Evolutionary conservation across 2,329 filamentous ascomycete genomes (phyloP).

Genomic region (Penicillium sp.): DNA sequence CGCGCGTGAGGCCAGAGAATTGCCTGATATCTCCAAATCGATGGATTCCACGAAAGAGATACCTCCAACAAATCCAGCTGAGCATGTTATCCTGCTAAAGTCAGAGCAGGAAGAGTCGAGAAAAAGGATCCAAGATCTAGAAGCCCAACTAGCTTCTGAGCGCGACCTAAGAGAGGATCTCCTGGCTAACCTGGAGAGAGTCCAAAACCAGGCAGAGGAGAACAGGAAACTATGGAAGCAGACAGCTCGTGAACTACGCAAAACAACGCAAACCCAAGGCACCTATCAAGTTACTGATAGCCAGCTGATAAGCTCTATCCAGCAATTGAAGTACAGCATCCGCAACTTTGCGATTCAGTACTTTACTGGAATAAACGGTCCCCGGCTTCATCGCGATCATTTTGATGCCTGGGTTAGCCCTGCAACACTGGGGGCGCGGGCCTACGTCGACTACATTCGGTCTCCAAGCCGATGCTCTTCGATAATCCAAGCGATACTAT

Average conservation of each 20-base stretch:
- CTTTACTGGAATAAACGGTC: neutral
- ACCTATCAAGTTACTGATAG: constrained; percentile 4
- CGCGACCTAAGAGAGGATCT: neutral
- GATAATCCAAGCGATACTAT: constrained; percentile 8
- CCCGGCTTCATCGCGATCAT: neutral
- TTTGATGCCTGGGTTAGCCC: neutral
- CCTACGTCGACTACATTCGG: neutral
- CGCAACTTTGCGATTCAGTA: constrained; percentile 3
- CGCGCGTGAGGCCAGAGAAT: neutral
- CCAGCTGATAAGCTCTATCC: neutral
- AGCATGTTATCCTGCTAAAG: neutral
- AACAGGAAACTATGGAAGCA: constrained; percentile 3
- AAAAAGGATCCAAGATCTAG: neutral
- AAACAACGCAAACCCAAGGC: neutral
- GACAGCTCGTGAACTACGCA: neutral
- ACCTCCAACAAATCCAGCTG: neutral
- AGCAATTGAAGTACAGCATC: constrained; percentile 4
- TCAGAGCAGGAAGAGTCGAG: neutral
- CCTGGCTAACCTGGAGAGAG: neutral
- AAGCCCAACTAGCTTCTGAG: neutral
- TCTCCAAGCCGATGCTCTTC: constrained; percentile 1
- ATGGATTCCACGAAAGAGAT: neutral
- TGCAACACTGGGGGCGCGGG: neutral
- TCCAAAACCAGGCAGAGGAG: neutral
- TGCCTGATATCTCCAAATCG: neutral